phyloP scores from a whole-genome alignment of 2,329 filamentous ascomycete genomes.

The Trichoderma afroharzianum region DNA sequence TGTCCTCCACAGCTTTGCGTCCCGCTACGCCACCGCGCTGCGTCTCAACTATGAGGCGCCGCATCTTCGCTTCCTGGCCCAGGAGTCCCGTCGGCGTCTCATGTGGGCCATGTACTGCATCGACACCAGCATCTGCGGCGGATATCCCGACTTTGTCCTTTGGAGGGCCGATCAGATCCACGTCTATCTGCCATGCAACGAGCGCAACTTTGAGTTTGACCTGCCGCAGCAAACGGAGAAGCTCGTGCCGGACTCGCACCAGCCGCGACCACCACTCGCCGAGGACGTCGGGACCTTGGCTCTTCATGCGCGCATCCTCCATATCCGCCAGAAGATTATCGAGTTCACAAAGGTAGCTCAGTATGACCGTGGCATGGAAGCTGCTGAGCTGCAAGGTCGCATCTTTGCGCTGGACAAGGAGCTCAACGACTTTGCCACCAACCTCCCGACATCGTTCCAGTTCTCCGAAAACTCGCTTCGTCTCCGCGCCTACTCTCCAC shows the following conservation, averaged over 20 bases:
- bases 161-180: constrained; percentile 41
- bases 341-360: constrained; percentile 48
- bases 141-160: constrained; percentile 44
- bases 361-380: constrained; percentile 37
- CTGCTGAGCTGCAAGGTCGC: constrained; percentile 41
- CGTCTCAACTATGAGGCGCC: constrained; percentile 42
- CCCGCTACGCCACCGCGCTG: constrained; percentile 41
- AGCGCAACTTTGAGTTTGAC: constrained; percentile 53
- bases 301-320: constrained; percentile 53
- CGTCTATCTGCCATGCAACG: constrained; percentile 41
- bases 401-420: constrained; percentile 47
- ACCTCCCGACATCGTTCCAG: constrained; percentile 53
- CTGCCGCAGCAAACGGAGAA: constrained; percentile 52
- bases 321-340: constrained; percentile 52
- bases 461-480: constrained; percentile 56
- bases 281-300: constrained; percentile 55
- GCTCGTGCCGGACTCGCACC: constrained; percentile 44
- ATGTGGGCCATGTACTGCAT: constrained; percentile 45
- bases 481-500: constrained; percentile 53
- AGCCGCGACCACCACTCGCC: constrained; percentile 38
- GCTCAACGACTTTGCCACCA: constrained; percentile 50
- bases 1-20: constrained; percentile 42
- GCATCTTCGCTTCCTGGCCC: constrained; percentile 38
- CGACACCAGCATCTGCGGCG: constrained; percentile 41
- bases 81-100: constrained; percentile 41